phyloP scores from a whole-genome alignment of 2,329 filamentous ascomycete species.

The Lasiodiplodia sp. region DNA sequence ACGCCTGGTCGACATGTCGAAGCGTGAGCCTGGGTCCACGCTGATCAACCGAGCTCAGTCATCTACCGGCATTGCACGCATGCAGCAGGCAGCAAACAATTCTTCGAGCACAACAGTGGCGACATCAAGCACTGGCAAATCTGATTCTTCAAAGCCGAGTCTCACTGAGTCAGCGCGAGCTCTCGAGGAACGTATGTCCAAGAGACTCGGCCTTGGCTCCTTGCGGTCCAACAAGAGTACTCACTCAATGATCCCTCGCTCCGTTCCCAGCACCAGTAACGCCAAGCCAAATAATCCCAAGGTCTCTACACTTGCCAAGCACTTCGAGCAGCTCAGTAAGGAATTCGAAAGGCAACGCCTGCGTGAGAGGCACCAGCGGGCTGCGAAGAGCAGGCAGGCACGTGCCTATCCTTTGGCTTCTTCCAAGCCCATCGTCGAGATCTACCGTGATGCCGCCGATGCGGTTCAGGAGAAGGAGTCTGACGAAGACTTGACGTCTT shows the following conservation, averaged over 20 bases:
- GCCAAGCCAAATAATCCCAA: constrained; percentile 73
- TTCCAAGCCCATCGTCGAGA: constrained; percentile 94
- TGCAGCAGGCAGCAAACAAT: constrained; percentile 19
- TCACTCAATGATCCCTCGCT: constrained; percentile 85
- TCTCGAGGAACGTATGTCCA: constrained; percentile 78
- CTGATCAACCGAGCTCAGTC: constrained; percentile 45
- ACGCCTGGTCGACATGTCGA: constrained; percentile 45
- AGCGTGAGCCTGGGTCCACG: constrained; percentile 40
- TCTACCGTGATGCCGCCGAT: constrained; percentile 92
- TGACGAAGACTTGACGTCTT: constrained; percentile 64
- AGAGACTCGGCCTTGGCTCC: constrained; percentile 71
- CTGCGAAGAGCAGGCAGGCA: constrained; percentile 77
- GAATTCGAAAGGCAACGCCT: constrained; percentile 96
- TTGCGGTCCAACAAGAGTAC: constrained; percentile 65
- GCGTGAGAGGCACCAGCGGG: constrained; percentile 81
- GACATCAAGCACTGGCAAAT: constrained; percentile 34
- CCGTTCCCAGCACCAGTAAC: constrained; percentile 63
- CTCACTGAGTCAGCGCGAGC: constrained; percentile 48
- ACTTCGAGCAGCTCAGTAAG: constrained; percentile 94
- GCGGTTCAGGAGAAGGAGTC: constrained; percentile 82
- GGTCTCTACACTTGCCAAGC: constrained; percentile 90
- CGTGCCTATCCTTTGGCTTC: constrained; percentile 88
- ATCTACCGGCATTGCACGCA: constrained; percentile 31
- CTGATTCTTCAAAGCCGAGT: constrained; percentile 38
- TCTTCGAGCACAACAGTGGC: constrained; percentile 34